Conservation (phyloP, 2,329 filamentous ascomycete genomes). For the Fusarium lyarnte region DNA sequence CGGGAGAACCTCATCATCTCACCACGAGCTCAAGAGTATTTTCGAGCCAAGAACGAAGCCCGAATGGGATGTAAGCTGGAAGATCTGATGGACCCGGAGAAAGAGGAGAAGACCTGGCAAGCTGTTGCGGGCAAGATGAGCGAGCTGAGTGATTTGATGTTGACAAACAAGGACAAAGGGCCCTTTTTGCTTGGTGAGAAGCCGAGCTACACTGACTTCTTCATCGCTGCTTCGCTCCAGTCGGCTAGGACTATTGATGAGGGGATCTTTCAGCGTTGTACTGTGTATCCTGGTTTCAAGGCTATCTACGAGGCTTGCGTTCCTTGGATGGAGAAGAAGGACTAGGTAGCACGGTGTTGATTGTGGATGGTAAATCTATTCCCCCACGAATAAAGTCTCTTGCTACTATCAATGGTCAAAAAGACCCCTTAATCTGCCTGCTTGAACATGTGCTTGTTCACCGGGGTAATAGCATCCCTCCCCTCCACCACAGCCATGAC, state of each 20-base stretch:
- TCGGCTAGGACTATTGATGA: slow-evolving; percentile 9
- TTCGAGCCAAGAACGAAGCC: not conserved
- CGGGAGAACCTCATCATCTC: slow-evolving; percentile 12
- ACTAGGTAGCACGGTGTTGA: not conserved
- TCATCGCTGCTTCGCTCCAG: slow-evolving; percentile 14
- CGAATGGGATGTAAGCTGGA: slow-evolving; percentile 4
- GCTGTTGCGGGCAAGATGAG: not conserved
- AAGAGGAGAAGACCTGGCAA: not conserved
- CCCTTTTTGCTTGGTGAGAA: not conserved
- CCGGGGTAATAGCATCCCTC: slow-evolving; percentile 45
- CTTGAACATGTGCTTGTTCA: slow-evolving; percentile 49
- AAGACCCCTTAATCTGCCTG: no score
- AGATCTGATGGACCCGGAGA: not conserved
- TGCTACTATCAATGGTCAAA: no score
- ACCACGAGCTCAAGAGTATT: slow-evolving; percentile 7
- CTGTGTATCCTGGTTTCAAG: not conserved
- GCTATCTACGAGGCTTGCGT: slow-evolving; percentile 3
- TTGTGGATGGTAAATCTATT: no score
- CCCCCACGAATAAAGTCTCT: no score
- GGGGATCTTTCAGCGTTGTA: not conserved
- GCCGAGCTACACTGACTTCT: slow-evolving; percentile 16
- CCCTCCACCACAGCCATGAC: slow-evolving; percentile 58
- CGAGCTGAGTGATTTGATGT: not conserved
- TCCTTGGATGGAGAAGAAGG: slow-evolving; percentile 1
- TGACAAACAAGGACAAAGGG: not conserved